Percentiles rank a stretch among this genome's conserved stretches.
Evolutionary conservation across 2,329 filamentous ascomycete species (phyloP).

Genomic region (Penicillium sp.): DNA sequence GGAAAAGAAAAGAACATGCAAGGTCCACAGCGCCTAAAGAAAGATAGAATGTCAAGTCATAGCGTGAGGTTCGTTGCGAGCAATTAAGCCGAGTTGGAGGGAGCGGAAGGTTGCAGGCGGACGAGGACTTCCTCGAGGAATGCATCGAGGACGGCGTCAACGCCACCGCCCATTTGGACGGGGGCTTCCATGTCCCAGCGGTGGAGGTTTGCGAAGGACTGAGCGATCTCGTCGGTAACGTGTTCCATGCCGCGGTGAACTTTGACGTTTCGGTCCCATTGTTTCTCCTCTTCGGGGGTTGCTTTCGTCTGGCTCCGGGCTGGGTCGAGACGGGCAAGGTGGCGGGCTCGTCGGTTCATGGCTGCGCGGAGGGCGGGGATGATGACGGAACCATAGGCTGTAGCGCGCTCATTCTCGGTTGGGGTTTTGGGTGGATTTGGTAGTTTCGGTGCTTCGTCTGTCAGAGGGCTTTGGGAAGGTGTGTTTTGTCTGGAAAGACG

Average conservation of each 20-base stretch:
- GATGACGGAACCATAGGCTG: constrained; percentile 58
- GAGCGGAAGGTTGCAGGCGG: constrained; percentile 71
- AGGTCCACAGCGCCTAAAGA: constrained; percentile 2
- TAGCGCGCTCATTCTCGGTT: constrained; percentile 13
- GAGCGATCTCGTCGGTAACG: constrained; percentile 75
- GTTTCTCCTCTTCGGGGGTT: constrained; percentile 19
- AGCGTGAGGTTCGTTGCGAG: not conserved
- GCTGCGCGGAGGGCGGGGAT: constrained; percentile 90
- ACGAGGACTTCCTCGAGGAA: constrained; percentile 92
- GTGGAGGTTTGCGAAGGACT: constrained; percentile 87
- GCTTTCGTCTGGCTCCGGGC: constrained; percentile 21
- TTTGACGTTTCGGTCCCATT: constrained; percentile 20
- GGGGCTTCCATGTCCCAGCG: constrained; percentile 80
- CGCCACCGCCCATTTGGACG: constrained; percentile 90
- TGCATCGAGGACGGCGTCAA: constrained; percentile 84
- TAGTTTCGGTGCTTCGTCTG: constrained; percentile 31
- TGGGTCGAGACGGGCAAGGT: constrained; percentile 47
- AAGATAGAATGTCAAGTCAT: constrained; percentile 3
- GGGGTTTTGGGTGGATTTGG: constrained; percentile 16
- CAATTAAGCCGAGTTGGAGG: not conserved
- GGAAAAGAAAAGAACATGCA: constrained; percentile 1
- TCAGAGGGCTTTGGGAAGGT: constrained; percentile 26
- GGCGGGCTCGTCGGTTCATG: constrained; percentile 70
- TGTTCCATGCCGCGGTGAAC: constrained; percentile 23
- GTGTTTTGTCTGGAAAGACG: constrained; percentile 1